phyloP scores from a whole-genome alignment of 306 rosid genomes.

The Sechiopsis laciniata region DNA sequence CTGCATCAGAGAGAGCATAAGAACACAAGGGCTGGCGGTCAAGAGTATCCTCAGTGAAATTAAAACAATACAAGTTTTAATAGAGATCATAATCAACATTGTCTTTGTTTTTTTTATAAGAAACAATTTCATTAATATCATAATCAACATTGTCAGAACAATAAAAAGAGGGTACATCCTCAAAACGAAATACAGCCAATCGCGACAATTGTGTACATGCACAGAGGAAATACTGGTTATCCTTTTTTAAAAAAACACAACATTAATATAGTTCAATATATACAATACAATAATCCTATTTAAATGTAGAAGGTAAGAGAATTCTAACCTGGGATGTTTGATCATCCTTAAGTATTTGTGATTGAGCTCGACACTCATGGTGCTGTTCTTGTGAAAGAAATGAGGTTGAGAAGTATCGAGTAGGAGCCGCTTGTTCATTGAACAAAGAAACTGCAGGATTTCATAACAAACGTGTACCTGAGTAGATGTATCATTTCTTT shows the following conservation, averaged over 20 bases:
- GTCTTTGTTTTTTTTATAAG: no score
- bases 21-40: background rate
- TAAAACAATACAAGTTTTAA: background rate
- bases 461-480: constrained; percentile 1
- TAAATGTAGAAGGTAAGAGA: background rate
- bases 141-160: background rate
- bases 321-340: constrained; percentile 54
- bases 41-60: background rate
- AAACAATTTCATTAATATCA: no score
- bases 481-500: constrained; percentile 5
- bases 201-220: background rate
- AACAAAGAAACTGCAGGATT: constrained; percentile 47
- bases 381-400: constrained; percentile 77
- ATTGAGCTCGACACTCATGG: constrained; percentile 52
- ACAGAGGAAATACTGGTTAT: background rate
- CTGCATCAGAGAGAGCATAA: no score
- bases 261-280: background rate
- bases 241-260: constrained; percentile 1
- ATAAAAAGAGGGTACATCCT: background rate
- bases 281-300: background rate
- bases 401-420: constrained; percentile 58
- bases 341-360: constrained; percentile 47
- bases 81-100: background rate
- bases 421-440: constrained; percentile 52
- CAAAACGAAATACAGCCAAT: background rate